Evolutionary conservation across 768 basidiomycete species (phyloP).

Genomic region (Gloeopeniophorella convolvens): DNA sequence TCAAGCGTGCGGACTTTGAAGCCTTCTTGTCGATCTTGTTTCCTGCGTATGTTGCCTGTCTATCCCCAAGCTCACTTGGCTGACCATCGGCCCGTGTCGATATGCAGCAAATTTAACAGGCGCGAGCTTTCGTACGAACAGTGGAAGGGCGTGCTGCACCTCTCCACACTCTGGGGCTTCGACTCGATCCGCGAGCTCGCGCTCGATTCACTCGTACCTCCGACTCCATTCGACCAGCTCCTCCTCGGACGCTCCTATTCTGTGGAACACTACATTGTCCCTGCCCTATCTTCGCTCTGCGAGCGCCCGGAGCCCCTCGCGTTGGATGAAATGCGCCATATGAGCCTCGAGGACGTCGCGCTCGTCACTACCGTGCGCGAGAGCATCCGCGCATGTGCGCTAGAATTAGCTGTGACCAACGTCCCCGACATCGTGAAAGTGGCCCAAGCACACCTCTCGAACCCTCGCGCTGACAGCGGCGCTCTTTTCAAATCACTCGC

Average conservation of each 20-base stretch:
- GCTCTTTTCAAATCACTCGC: no score
- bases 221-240: slow-evolving; percentile 1
- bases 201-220: neutral
- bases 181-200: slow-evolving; percentile 10
- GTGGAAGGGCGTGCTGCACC: slow-evolving; percentile 8
- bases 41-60: no score
- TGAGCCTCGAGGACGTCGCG: neutral
- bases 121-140: slow-evolving; percentile 4
- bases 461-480: no score
- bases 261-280: neutral
- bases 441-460: no score
- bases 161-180: slow-evolving; percentile 13
- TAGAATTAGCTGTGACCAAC: neutral
- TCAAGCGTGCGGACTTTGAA: no score
- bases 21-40: no score
- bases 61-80: no score
- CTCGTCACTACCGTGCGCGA: neutral
- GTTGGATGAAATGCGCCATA: neutral
- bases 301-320: neutral
- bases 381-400: neutral
- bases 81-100: no score
- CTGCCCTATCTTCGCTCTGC: neutral
- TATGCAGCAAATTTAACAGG: no score
- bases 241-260: slow-evolving; percentile 3
- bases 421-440: no score